phyloP scores from a whole-genome alignment of 345 rosid species.

The Litchi chinensis region DNA sequence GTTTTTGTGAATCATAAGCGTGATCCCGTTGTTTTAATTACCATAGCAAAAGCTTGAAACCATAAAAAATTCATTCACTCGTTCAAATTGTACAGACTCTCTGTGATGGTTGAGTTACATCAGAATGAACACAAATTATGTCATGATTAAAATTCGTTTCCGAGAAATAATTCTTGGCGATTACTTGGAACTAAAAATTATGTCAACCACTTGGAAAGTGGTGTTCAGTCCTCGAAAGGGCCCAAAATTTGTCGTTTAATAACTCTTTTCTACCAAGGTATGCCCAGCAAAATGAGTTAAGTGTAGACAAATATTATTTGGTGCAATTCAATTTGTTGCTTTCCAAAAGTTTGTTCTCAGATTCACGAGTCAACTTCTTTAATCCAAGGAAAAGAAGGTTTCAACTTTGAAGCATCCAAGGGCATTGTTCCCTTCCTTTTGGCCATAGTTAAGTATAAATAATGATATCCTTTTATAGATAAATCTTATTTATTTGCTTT shows the following conservation, averaged over 20 bases:
- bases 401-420: conserved; percentile 32
- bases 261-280: background rate
- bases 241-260: background rate
- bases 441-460: background rate
- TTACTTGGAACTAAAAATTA: background rate
- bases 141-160: background rate
- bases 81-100: no score
- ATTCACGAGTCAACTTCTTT: conserved; percentile 17
- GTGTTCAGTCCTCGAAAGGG: conserved; percentile 9
- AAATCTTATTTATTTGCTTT: background rate
- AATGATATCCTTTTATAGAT: background rate
- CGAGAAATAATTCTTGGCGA: background rate
- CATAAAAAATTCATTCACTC: no score
- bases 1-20: no score
- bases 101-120: no score
- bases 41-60: no score
- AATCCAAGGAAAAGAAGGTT: background rate
- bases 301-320: background rate
- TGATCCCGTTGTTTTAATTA: no score
- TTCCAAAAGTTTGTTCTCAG: conserved; percentile 1
- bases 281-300: background rate
- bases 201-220: background rate
- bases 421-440: conserved; percentile 1
- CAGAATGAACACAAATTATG: no score
- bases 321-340: conserved; percentile 2